These are phyloP conservation scores for Sporothrix variecibatus DNA, from an alignment of 2,329 filamentous ascomycete species.

Conservation along the genomic window DNA sequence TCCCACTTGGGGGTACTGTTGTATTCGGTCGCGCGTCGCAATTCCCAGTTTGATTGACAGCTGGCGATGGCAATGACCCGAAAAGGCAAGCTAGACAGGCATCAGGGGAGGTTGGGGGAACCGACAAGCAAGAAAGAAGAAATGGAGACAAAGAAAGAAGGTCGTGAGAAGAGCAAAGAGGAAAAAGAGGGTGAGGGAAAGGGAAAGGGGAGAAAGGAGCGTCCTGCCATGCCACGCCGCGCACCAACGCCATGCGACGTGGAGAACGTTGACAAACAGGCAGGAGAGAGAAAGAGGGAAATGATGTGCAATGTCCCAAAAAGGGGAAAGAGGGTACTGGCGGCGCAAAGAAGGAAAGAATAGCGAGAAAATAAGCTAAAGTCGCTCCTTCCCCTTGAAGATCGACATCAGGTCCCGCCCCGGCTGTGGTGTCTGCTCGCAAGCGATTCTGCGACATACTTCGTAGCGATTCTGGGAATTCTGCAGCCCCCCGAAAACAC, in stretches of 20 bases:
- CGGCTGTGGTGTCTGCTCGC: neutral
- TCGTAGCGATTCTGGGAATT: neutral
- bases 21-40: slow-evolving; percentile 15
- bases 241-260: slow-evolving; percentile 9
- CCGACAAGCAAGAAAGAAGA: neutral
- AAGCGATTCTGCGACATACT: neutral
- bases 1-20: neutral
- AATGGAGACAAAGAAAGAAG: neutral
- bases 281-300: neutral
- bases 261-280: slow-evolving; percentile 7
- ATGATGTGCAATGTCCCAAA: slow-evolving; percentile 5
- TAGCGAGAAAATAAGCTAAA: neutral
- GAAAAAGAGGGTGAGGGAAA: neutral
- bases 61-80: slow-evolving; percentile 13
- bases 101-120: slow-evolving; percentile 2
- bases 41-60: slow-evolving; percentile 21
- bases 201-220: neutral
- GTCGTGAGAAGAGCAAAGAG: neutral
- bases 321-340: slow-evolving; percentile 4
- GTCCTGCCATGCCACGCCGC: slow-evolving; percentile 9
- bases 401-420: slow-evolving; percentile 10
- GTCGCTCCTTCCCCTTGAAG: slow-evolving; percentile 8
- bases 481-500: neutral
- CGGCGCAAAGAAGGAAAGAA: neutral
- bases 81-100: slow-evolving; percentile 15